Evolutionary conservation across 805 yeast species (phyloP), one percentile per base, ranked within the genome.

Genomic region (Teunomyces barrocoloradensis): DNA sequence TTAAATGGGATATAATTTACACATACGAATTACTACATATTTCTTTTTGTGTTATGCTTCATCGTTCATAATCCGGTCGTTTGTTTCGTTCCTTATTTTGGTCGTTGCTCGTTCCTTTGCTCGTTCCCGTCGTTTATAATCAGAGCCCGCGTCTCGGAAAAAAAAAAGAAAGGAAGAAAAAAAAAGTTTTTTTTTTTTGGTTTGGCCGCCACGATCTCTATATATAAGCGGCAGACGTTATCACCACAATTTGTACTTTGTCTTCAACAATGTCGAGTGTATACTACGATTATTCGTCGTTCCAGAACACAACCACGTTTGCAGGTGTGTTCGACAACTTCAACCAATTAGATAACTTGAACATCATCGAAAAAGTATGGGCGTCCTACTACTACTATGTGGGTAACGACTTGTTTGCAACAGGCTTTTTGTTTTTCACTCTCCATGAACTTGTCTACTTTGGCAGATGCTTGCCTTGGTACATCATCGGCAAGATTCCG

Each of bases 391-490:
- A 90, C 73, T 73, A 81, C 49, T 90, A 82, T 69, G 79, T 90
- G 78, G 79, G 82, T 57, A 92, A 92, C 66, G 99, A 92, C 68
- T 76, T 87, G 29, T 76, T 92, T 52, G 97, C 98, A 44, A 92
- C 98, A 1, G 99, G 98, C 4, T 66, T 90, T 40, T 69, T 92
- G 66, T 84, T 90, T 61, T 89, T 92, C 65, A 59, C 78, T 35
- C 73, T 89, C 47, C 99, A 92, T 68, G 99, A 92, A 70, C 54
- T 87, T 44, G 80, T 88, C 79, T 92, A 92, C 71, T 92, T 94
- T 65, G 94, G 92, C 45, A 82, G 98, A 64, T 86, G 91, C 61
- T 61, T 92, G 54, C 98, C 98, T 17, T 92, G 97, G 97, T 80
- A 81, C 65, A 78, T 92, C 53, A 80, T 92, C 55, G 98, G 91